Percentiles rank a stretch among this genome's conserved stretches.
Conservation (phyloP, 2,329 filamentous ascomycete species). For the Penicillium sp. region DNA sequence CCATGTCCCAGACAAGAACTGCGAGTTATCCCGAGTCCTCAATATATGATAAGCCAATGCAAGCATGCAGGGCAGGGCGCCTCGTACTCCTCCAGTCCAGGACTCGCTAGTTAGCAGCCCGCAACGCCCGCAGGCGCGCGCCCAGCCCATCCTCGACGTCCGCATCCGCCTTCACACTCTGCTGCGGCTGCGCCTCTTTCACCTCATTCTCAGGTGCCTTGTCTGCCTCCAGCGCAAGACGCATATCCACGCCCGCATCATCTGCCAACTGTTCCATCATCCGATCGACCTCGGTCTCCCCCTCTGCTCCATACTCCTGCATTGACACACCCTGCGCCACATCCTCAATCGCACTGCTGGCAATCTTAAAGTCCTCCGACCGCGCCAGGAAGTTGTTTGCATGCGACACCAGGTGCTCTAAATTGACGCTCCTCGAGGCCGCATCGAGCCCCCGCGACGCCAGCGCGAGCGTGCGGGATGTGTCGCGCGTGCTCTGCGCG, state of each 20-base stretch:
- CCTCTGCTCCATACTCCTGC: constrained; percentile 47
- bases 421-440: constrained; percentile 46
- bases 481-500: constrained; percentile 48
- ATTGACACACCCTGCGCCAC: constrained; percentile 43
- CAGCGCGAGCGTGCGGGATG: constrained; percentile 45
- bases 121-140: constrained; percentile 40
- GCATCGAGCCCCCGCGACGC: constrained; percentile 47
- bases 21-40: no score
- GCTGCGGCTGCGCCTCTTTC: constrained; percentile 36
- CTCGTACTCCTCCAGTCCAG: no score
- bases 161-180: constrained; percentile 25
- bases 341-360: constrained; percentile 42
- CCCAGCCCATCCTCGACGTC: constrained; percentile 44
- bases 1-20: no score
- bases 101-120: constrained; percentile 38
- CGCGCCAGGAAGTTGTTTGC: constrained; percentile 44
- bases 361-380: constrained; percentile 46
- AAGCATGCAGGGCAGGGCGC: no score
- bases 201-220: constrained; percentile 42
- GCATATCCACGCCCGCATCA: constrained; percentile 45
- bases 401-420: constrained; percentile 44
- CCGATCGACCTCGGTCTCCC: constrained; percentile 42
- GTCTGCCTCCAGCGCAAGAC: constrained; percentile 40
- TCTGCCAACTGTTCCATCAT: constrained; percentile 47
- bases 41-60: neutral